Percentiles rank a stretch among this genome's conserved stretches.
phyloP scores from a whole-genome alignment of 2,329 filamentous ascomycete genomes.

The Lomentospora prolificans region DNA sequence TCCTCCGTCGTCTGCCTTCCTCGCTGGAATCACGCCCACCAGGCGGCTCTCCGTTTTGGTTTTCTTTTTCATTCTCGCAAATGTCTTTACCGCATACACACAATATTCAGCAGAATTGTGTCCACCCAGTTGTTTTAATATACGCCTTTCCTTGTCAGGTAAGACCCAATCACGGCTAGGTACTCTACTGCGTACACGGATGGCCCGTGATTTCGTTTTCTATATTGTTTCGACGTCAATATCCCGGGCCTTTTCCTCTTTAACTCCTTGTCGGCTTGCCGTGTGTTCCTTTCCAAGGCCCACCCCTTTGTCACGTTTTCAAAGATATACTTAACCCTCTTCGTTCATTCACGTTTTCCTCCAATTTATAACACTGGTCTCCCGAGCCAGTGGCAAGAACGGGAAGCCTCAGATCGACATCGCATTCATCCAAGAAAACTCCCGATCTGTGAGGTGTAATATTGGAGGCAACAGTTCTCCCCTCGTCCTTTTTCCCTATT shows the following conservation, averaged over 20 bases:
- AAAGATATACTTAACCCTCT: not conserved
- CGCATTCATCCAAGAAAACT: not conserved
- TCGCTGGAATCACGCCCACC: too few species aligned
- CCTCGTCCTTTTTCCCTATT: not conserved
- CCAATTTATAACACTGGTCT: not conserved
- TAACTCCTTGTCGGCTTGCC: not conserved
- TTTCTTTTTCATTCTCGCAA: too few species aligned
- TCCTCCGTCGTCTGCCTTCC: not conserved
- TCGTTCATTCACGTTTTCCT: not conserved
- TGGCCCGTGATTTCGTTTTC: not conserved
- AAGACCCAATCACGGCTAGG: not conserved
- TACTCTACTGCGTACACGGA: not conserved
- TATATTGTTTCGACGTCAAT: not conserved
- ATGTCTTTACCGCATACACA: too few species aligned
- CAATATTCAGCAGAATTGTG: too few species aligned
- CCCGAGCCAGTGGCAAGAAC: not conserved
- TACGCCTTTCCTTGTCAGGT: not conserved
- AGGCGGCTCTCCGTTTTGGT: too few species aligned
- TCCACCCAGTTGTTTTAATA: slow-evolving; percentile 1
- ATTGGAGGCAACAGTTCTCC: not conserved
- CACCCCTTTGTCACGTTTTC: not conserved
- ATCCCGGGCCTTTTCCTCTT: not conserved
- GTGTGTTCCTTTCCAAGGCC: not conserved
- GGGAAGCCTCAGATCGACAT: not conserved
- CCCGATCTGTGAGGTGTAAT: not conserved